phyloP scores from a whole-genome alignment of 164 flowering plant genomes.

The Umbilicus rupestris region DNA sequence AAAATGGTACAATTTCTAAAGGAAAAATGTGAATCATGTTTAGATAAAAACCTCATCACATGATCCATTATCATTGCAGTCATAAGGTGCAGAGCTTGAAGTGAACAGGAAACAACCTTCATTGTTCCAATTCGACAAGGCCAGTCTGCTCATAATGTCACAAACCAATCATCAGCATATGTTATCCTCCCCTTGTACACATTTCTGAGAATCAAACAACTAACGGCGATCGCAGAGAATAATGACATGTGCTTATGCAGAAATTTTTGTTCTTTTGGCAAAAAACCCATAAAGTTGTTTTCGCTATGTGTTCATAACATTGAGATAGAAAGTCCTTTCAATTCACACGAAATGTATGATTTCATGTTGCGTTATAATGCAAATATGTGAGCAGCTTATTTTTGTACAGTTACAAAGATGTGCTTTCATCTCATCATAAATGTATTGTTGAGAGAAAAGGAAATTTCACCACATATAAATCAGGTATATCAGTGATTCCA shows the following conservation, averaged over 20 bases:
- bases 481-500: background rate
- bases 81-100: conserved; percentile 86
- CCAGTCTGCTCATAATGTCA: conserved; percentile 36
- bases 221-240: background rate
- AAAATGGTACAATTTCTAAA: background rate
- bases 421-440: conserved; percentile 11
- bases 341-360: background rate
- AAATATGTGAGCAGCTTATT: background rate
- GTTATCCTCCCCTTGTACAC: background rate
- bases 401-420: conserved; percentile 32
- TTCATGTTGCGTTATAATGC: background rate
- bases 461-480: background rate
- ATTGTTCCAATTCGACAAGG: conserved; percentile 77
- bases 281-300: background rate
- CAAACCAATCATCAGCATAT: background rate
- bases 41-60: conserved; percentile 65
- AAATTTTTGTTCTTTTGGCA: background rate
- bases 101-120: conserved; percentile 86
- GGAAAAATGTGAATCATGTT: background rate
- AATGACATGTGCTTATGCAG: background rate
- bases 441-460: no score
- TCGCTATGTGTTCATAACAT: background rate
- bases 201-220: background rate
- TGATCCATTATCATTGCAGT: conserved; percentile 74
- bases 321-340: background rate